Evolutionary conservation across 306 rosid genomes (phyloP).

Genomic region (Betula pendula): DNA sequence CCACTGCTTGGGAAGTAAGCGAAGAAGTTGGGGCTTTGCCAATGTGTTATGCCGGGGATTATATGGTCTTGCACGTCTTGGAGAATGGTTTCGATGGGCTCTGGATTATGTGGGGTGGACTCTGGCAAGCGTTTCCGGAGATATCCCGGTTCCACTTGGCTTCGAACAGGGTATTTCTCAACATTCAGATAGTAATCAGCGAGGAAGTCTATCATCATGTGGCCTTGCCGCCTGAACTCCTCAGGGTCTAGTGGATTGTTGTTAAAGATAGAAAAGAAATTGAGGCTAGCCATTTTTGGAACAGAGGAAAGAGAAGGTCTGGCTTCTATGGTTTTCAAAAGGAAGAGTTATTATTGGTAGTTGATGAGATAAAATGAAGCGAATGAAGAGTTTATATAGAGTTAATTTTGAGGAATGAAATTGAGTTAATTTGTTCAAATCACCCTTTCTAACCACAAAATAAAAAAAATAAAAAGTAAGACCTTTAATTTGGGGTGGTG

Average conservation of each 20-base stretch:
- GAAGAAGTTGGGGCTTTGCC: constrained; percentile 40
- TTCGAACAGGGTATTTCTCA: constrained; percentile 33
- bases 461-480: no score
- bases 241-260: constrained; percentile 28
- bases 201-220: constrained; percentile 37
- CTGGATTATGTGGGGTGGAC: constrained; percentile 31
- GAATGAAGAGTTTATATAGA: no score
- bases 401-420: no score
- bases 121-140: constrained; percentile 24
- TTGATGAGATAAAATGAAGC: no score
- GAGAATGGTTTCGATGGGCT: constrained; percentile 38
- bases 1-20: constrained; percentile 24
- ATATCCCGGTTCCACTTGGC: constrained; percentile 40
- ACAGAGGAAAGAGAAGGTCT: no score
- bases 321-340: no score
- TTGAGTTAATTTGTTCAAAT: no score
- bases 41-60: constrained; percentile 44
- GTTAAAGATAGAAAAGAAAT: not conserved
- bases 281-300: constrained; percentile 17
- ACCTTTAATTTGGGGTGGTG: no score
- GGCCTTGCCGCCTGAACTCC: constrained; percentile 41
- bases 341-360: no score
- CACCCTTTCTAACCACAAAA: no score
- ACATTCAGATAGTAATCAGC: constrained; percentile 38
- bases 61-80: constrained; percentile 29